These are phyloP conservation scores for Dianthus caryophyllus DNA, from an alignment of 148 eudicot species.

Conservation along the genomic window DNA sequence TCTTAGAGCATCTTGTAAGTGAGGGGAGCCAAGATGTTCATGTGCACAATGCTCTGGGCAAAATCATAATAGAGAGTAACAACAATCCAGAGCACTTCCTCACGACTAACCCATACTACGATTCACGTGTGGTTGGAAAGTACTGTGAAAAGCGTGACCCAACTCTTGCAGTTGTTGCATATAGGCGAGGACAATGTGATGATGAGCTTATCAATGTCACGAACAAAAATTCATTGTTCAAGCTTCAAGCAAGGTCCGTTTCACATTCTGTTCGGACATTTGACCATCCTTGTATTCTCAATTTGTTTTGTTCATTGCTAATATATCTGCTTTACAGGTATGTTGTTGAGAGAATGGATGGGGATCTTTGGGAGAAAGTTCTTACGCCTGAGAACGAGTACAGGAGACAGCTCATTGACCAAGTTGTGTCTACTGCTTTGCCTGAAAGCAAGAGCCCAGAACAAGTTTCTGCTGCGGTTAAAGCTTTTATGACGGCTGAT, in stretches of 20 bases:
- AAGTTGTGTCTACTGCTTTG: constrained; percentile 96
- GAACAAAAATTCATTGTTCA: constrained; percentile 85
- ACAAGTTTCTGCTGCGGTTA: constrained; percentile 97
- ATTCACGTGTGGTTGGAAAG: constrained; percentile 96
- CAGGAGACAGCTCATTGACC: constrained; percentile 91
- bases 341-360: constrained; percentile 95
- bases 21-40: constrained; percentile 98
- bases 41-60: constrained; percentile 96
- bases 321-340: constrained; percentile 38
- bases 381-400: constrained; percentile 88
- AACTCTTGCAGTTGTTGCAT: constrained; percentile 97
- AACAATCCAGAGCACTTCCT: constrained; percentile 96
- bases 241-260: constrained; percentile 73
- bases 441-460: constrained; percentile 99
- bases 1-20: constrained; percentile 93
- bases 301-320: constrained; percentile 10
- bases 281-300: not conserved
- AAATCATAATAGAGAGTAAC: constrained; percentile 89
- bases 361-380: constrained; percentile 89
- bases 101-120: constrained; percentile 90
- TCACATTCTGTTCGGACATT: constrained; percentile 13
- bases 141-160: constrained; percentile 99
- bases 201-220: constrained; percentile 95
- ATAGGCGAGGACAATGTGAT: constrained; percentile 96
- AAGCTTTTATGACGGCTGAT: constrained; percentile 98